Evolutionary conservation across 2,329 filamentous ascomycete genomes (phyloP).

Genomic region (Epichloe brachyelytri): DNA sequence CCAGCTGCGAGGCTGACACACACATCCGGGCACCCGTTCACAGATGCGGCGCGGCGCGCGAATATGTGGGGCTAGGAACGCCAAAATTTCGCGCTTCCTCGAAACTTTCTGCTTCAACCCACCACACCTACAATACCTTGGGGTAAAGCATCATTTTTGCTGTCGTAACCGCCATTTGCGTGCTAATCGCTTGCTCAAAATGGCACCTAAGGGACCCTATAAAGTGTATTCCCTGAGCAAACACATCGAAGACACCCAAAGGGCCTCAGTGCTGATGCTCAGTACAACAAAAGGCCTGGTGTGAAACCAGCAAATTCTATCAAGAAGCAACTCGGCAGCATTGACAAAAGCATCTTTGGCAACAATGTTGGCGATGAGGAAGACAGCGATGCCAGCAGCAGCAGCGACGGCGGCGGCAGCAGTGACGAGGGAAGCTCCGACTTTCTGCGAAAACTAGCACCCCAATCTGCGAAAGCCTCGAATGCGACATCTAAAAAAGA

Average conservation of each 20-base stretch:
- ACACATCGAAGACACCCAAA: conserved; percentile 25
- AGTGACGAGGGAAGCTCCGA: conserved; percentile 18
- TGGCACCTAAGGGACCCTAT: conserved; percentile 24
- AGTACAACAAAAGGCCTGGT: conserved; percentile 19
- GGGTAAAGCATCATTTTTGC: not conserved
- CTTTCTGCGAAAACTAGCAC: conserved; percentile 21
- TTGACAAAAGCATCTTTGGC: conserved; percentile 17
- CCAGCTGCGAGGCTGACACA: not conserved
- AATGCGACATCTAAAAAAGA: conserved; percentile 13
- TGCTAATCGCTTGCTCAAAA: conserved; percentile 12
- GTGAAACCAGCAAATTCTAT: conserved; percentile 14
- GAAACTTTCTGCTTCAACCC: conserved; percentile 4
- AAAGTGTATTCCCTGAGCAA: conserved; percentile 24
- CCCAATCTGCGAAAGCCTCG: conserved; percentile 6
- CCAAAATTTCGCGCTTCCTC: conserved; percentile 8
- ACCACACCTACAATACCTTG: not conserved
- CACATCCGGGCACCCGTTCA: not conserved
- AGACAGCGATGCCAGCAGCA: conserved; percentile 19
- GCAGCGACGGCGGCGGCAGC: conserved; percentile 22
- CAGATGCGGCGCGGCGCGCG: not conserved
- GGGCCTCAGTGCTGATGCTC: conserved; percentile 19
- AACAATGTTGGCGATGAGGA: conserved; percentile 17
- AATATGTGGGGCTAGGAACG: conserved; percentile 3
- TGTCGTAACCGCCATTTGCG: conserved; percentile 1
- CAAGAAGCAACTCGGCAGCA: conserved; percentile 17